Conservation (phyloP, 1,139 yeast genomes). For the Hyphopichia wangnamkhiaoensis region DNA sequence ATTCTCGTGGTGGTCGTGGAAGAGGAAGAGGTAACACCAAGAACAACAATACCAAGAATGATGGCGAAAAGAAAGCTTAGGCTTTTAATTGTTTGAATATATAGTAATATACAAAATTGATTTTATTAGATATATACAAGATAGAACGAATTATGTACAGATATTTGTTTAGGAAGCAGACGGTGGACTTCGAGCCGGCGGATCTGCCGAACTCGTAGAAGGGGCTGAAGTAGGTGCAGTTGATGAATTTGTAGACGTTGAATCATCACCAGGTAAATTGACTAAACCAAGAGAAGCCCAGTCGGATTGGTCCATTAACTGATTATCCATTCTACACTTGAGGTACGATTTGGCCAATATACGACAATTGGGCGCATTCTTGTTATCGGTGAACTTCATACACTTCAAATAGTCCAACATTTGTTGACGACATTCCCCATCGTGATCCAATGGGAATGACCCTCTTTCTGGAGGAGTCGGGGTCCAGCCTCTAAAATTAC, state of each 20-base stretch:
- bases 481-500: slow-evolving; percentile 52
- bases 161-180: background rate
- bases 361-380: slow-evolving; percentile 88
- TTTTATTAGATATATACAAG: background rate
- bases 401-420: slow-evolving; percentile 81
- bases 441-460: slow-evolving; percentile 93
- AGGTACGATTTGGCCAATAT: slow-evolving; percentile 78
- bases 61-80: background rate
- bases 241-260: background rate
- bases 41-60: background rate
- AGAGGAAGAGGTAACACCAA: background rate
- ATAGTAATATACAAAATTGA: background rate
- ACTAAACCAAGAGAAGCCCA: slow-evolving; percentile 81
- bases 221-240: background rate
- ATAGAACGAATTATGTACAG: too few relatives aligned
- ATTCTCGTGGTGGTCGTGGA: background rate
- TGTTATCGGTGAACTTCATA: slow-evolving; percentile 72
- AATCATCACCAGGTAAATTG: slow-evolving; percentile 63
- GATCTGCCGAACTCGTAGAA: background rate
- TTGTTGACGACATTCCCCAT: slow-evolving; percentile 74
- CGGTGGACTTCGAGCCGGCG: background rate
- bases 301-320: slow-evolving; percentile 77
- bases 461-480: slow-evolving; percentile 98
- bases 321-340: slow-evolving; percentile 87
- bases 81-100: background rate